Evolutionary conservation across 805 yeast genomes (phyloP), one percentile per base, ranked within the genome.

Genomic region (Hermanozyma aechmeae): DNA sequence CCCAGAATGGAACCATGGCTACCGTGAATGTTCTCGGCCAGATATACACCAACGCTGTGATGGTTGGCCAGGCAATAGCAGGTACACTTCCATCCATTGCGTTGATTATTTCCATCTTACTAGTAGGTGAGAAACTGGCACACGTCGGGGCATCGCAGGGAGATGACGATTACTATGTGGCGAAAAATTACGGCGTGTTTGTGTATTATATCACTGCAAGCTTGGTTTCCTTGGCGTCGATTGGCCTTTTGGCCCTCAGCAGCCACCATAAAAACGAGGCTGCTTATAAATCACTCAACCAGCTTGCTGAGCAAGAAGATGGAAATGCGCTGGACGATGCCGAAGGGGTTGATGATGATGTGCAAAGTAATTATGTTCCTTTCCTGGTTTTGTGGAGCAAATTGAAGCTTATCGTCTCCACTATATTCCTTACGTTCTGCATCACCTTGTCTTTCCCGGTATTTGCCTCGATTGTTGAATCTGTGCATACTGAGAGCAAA

Each of bases 41-140:
- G 1, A 68, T 75, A 10, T 82, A 72, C 48, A 87, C 94, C 8
- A 95, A 92, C 46, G 93, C 82, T 0, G 80, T 80, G 2, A 83
- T 92, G 80, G 87, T 87, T 3, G 98, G 98, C 2, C 95, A 89
- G 52, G 95, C 95, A 0, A 60, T 89, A 12, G 85, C 96, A 0
- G 98, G 98, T 2, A 95, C 92, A 0, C 58, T 89, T 20, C 97
- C 98, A 2, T 76, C 95, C 0, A 48, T 81, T 13, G 76, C 80
- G 10, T 68, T 74, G 41, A 77, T 76, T 35, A 34, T 68, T 8
- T 71, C 80, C 8, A 73, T 73, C 15, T 44, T 71, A 29, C 26
- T 58, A 4, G 56, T 58, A 9, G 69, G 64, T 6, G 62, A 56
- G 4, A 22, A 32, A 11, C 32, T 34, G 13, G 28, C 44, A 6